Conservation (phyloP, 2,329 filamentous ascomycete genomes). For the Calonectria hawksworthii region DNA sequence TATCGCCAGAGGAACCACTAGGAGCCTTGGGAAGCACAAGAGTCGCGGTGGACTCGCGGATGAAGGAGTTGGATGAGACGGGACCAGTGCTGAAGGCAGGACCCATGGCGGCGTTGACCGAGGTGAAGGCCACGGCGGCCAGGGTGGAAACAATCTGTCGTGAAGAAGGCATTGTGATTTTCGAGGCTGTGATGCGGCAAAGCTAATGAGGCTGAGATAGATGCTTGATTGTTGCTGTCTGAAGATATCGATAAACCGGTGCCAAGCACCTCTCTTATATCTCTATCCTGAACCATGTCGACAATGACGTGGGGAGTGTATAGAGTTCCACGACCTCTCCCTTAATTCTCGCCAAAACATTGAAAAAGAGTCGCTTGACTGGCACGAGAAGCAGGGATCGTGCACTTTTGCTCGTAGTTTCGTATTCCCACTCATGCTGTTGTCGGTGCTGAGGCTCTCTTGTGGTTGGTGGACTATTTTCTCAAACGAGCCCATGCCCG, state of each 20-base stretch:
- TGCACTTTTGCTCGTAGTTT: neutral
- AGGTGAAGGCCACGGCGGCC: conserved; percentile 32
- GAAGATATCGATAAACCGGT: neutral
- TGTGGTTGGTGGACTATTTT: conserved; percentile 11
- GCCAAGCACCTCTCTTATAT: conserved; percentile 1
- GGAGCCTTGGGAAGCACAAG: conserved; percentile 57
- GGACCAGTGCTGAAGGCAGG: conserved; percentile 60
- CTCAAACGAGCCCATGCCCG: neutral
- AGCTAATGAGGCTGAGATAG: neutral
- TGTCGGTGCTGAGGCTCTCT: neutral
- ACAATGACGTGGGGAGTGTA: neutral
- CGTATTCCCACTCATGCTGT: neutral
- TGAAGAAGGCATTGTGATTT: conserved; percentile 33
- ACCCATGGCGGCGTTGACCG: conserved; percentile 49
- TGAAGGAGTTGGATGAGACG: conserved; percentile 55
- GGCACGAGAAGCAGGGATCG: neutral
- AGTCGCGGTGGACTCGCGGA: conserved; percentile 59
- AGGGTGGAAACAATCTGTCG: conserved; percentile 34
- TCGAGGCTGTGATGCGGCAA: neutral
- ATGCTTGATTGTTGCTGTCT: neutral
- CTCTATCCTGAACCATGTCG: neutral
- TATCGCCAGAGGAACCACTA: conserved; percentile 51
- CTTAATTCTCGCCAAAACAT: neutral
- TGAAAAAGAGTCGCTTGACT: neutral
- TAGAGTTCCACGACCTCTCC: neutral